Percentiles rank a stretch among this genome's conserved stretches.
Evolutionary conservation across 768 basidiomycete species (phyloP).

Genomic region (Amanita pseudoporphyria): DNA sequence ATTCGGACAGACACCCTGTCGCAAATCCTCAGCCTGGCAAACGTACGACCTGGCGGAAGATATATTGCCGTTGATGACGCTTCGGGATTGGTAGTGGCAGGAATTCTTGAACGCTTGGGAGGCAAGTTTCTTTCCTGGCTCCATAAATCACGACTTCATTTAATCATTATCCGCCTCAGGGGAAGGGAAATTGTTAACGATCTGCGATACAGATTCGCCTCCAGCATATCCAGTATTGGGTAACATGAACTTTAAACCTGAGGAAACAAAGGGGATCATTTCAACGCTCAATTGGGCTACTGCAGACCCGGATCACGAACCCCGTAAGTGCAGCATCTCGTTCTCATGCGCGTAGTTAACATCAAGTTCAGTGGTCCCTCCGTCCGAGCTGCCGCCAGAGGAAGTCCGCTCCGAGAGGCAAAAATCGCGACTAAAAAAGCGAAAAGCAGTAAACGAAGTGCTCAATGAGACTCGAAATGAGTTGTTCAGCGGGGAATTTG

Average conservation of each 20-base stretch:
- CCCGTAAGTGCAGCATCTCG: slow-evolving; percentile 32
- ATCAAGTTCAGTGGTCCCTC: slow-evolving; percentile 38
- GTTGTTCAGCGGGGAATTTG: slow-evolving; percentile 80
- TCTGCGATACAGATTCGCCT: slow-evolving; percentile 87
- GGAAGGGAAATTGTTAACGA: slow-evolving; percentile 69
- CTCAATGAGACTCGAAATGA: slow-evolving; percentile 65
- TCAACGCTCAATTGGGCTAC: slow-evolving; percentile 87
- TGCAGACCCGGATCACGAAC: slow-evolving; percentile 64
- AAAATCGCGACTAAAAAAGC: slow-evolving; percentile 61
- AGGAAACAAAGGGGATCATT: slow-evolving; percentile 38
- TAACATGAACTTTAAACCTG: slow-evolving; percentile 77
- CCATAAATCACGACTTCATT: neutral
- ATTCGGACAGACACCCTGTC: slow-evolving; percentile 83
- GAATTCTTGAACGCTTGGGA: slow-evolving; percentile 79
- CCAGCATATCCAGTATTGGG: slow-evolving; percentile 80
- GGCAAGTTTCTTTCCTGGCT: slow-evolving; percentile 30
- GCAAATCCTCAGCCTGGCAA: slow-evolving; percentile 78
- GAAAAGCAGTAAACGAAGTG: slow-evolving; percentile 58
- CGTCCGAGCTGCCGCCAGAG: slow-evolving; percentile 47
- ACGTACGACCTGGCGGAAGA: slow-evolving; percentile 77
- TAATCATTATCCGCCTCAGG: slow-evolving; percentile 33
- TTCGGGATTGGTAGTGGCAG: slow-evolving; percentile 80
- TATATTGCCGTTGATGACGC: slow-evolving; percentile 90
- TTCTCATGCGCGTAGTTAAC: slow-evolving; percentile 3
- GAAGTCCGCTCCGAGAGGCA: slow-evolving; percentile 66